Percentiles rank a stretch among this genome's conserved stretches.
Conservation (phyloP, 2,329 filamentous ascomycete species). For the Fusarium papillatum region DNA sequence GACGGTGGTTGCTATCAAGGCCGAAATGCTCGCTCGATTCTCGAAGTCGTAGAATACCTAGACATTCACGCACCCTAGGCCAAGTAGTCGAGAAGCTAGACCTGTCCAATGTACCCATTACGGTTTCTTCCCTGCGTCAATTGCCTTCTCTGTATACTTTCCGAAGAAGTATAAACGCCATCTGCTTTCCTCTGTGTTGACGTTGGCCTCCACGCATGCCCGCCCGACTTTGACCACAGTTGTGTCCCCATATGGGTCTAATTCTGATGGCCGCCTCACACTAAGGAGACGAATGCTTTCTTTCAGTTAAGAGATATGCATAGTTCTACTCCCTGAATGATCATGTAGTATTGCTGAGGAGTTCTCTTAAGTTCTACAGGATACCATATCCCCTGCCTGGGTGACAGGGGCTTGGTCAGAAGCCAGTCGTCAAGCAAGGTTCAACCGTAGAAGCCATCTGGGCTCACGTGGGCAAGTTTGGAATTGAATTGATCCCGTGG, state of each 20-base stretch:
- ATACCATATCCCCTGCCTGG: background rate
- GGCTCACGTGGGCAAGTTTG: background rate
- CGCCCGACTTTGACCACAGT: background rate
- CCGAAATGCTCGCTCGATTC: background rate
- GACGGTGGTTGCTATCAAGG: background rate
- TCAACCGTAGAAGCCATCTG: background rate
- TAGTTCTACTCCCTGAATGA: background rate
- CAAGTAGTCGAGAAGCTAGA: background rate
- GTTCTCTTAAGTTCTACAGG: background rate
- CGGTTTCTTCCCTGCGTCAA: rapidly evolving
- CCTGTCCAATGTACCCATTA: background rate
- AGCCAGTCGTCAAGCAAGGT: background rate
- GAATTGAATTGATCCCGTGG: background rate
- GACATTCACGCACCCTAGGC: background rate
- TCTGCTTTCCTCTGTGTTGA: background rate
- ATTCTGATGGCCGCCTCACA: background rate
- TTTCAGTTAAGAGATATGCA: background rate
- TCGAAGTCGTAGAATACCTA: background rate
- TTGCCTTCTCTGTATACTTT: background rate
- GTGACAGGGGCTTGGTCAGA: background rate
- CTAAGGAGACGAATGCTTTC: background rate
- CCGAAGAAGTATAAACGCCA: background rate
- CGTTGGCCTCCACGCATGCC: background rate
- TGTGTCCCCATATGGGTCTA: background rate
- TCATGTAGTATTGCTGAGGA: background rate